Conservation (phyloP, 768 basidiomycete species). For the Paxillus rubicundulus region DNA sequence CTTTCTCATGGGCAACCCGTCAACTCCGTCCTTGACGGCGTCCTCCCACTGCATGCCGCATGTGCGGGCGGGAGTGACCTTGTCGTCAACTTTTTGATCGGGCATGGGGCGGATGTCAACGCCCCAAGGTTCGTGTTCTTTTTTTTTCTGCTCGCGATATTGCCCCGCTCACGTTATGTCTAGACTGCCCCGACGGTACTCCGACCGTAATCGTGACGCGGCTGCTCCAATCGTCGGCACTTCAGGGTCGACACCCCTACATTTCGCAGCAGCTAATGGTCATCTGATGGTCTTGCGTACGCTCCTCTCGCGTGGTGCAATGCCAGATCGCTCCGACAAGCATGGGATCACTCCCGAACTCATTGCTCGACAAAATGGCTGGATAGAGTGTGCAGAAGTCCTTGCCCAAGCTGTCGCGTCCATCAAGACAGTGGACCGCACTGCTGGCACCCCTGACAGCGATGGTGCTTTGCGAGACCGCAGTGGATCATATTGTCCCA, state of each 20-base stretch:
- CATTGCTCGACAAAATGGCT: constrained; percentile 78
- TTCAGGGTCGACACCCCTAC: constrained; percentile 91
- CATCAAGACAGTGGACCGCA: constrained; percentile 55
- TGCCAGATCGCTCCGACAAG: constrained; percentile 81
- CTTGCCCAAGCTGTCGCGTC: constrained; percentile 65
- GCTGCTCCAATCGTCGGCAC: constrained; percentile 72
- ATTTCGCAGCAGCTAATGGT: constrained; percentile 96
- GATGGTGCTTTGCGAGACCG: constrained; percentile 12
- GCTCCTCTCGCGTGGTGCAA: constrained; percentile 83
- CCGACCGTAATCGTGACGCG: constrained; percentile 63
- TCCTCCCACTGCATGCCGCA: constrained; percentile 95
- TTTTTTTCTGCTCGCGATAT: constrained; percentile 6
- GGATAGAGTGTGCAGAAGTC: constrained; percentile 72
- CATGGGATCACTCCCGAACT: constrained; percentile 86
- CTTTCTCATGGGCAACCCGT: constrained; percentile 92
- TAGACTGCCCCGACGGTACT: constrained; percentile 74
- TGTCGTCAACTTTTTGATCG: constrained; percentile 86
- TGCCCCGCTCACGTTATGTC: constrained; percentile 11
- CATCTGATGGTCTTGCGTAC: constrained; percentile 74
- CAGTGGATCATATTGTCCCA: constrained; percentile 21
- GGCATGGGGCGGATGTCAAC: constrained; percentile 97
- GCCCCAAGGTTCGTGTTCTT: constrained; percentile 68
- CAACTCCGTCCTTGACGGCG: constrained; percentile 93
- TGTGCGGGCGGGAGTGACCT: constrained; percentile 86
- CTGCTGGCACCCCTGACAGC: constrained; percentile 38